Evolutionary conservation across 805 yeast species (phyloP).

Genomic region (Cyberlindnera nakhonratchasimensis): DNA sequence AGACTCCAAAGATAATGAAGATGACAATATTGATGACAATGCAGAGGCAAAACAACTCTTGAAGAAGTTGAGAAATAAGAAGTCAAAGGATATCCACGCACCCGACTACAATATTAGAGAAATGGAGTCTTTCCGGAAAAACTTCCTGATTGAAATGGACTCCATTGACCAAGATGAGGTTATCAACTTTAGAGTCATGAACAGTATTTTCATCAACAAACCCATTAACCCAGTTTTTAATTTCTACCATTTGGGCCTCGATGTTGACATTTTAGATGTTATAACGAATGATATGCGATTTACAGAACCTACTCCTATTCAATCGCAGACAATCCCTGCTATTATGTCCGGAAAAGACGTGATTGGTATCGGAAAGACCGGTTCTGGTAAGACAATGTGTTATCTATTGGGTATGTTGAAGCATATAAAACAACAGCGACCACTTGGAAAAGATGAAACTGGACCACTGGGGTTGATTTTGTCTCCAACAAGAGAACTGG

Average conservation of each 20-base stretch:
- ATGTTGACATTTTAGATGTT: slow-evolving; percentile 51
- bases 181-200: slow-evolving; percentile 60
- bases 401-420: slow-evolving; percentile 81
- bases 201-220: slow-evolving; percentile 35
- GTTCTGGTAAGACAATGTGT: slow-evolving; percentile 93
- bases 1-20: slow-evolving; percentile 28
- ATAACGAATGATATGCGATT: slow-evolving; percentile 51
- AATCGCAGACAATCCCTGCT: slow-evolving; percentile 86
- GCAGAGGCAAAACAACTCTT: slow-evolving; percentile 32
- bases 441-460: slow-evolving; percentile 42
- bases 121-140: slow-evolving; percentile 54
- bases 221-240: slow-evolving; percentile 54
- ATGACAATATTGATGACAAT: slow-evolving; percentile 31
- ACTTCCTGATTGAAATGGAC: slow-evolving; percentile 53
- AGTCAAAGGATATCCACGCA: slow-evolving; percentile 45
- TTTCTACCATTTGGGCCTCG: slow-evolving; percentile 83
- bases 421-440: slow-evolving; percentile 74
- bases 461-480: slow-evolving; percentile 80
- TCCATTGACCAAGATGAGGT: slow-evolving; percentile 53
- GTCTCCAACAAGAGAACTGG: slow-evolving; percentile 92
- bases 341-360: slow-evolving; percentile 88
- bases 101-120: slow-evolving; percentile 31
- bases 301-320: slow-evolving; percentile 77
- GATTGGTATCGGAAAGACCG: slow-evolving; percentile 93
- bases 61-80: slow-evolving; percentile 45